Conservation (phyloP, 441 rosid genomes). For the Gossypium trilobum region DNA sequence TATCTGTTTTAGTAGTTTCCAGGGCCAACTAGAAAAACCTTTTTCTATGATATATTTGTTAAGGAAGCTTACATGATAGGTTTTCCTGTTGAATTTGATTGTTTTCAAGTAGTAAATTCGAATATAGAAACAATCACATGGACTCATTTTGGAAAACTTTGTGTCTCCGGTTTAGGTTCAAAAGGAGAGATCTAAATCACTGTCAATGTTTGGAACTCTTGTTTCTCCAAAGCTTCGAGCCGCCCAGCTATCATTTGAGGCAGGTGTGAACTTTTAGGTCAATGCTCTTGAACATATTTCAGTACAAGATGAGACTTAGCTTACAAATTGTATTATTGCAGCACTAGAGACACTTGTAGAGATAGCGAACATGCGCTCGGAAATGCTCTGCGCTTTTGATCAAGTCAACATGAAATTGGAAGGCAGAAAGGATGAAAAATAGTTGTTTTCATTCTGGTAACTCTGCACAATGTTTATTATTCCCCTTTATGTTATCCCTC, state of each 20-base stretch:
- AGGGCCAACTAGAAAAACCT: not conserved
- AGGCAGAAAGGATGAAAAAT: constrained; percentile 18
- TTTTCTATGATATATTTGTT: not conserved
- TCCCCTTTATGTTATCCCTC: not conserved
- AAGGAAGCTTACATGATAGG: not conserved
- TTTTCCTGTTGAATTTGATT: not conserved
- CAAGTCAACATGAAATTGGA: constrained; percentile 27
- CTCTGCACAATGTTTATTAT: not conserved
- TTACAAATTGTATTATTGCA: constrained; percentile 21
- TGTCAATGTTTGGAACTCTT: constrained; percentile 70
- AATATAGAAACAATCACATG: not conserved
- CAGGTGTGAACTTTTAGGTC: constrained; percentile 38
- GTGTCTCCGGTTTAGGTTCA: constrained; percentile 37
- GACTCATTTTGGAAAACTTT: constrained; percentile 9
- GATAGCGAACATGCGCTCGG: constrained; percentile 63
- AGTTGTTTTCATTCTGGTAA: constrained; percentile 17
- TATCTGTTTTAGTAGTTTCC: not conserved
- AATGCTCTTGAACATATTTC: constrained; percentile 1
- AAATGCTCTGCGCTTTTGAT: constrained; percentile 46
- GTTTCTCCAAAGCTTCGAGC: constrained; percentile 84
- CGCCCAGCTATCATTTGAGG: constrained; percentile 76
- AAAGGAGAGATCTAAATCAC: constrained; percentile 54
- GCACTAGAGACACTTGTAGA: constrained; percentile 73
- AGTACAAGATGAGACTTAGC: not conserved
- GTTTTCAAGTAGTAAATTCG: not conserved